Conservation (phyloP, 495 filamentous ascomycete species). For the Penicillium egyptiacum region DNA sequence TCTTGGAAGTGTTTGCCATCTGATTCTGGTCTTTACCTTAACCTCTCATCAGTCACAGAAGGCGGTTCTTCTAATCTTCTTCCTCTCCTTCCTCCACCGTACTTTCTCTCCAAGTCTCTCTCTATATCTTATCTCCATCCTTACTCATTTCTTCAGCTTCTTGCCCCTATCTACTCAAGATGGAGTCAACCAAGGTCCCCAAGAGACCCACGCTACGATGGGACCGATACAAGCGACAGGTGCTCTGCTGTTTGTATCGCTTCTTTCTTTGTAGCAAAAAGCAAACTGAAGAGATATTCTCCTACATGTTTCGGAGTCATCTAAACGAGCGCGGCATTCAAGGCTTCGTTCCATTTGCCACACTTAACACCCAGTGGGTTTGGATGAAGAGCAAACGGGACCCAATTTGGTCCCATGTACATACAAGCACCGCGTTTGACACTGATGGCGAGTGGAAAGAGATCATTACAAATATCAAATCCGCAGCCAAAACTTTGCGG, state of each 20-base stretch:
- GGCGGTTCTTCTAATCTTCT: neutral
- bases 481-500: conserved; percentile 10
- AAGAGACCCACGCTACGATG: conserved; percentile 17
- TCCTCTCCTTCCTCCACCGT: neutral
- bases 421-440: conserved; percentile 19
- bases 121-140: neutral
- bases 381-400: conserved; percentile 17
- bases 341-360: conserved; percentile 2
- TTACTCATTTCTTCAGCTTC: no score
- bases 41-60: neutral
- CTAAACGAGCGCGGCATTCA: conserved; percentile 23
- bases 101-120: neutral
- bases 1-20: neutral
- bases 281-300: conserved; percentile 25
- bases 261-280: conserved; percentile 23
- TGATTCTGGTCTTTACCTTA: neutral
- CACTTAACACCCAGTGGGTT: conserved; percentile 26
- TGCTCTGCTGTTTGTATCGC: conserved; percentile 31
- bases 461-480: conserved; percentile 22
- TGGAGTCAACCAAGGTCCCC: neutral
- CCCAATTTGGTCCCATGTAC: conserved; percentile 26
- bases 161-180: neutral
- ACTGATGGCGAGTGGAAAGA: conserved; percentile 17
- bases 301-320: conserved; percentile 18
- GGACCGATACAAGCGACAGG: conserved; percentile 20